Conservation (phyloP, 257 asterid genomes). For the Vinca minor region DNA sequence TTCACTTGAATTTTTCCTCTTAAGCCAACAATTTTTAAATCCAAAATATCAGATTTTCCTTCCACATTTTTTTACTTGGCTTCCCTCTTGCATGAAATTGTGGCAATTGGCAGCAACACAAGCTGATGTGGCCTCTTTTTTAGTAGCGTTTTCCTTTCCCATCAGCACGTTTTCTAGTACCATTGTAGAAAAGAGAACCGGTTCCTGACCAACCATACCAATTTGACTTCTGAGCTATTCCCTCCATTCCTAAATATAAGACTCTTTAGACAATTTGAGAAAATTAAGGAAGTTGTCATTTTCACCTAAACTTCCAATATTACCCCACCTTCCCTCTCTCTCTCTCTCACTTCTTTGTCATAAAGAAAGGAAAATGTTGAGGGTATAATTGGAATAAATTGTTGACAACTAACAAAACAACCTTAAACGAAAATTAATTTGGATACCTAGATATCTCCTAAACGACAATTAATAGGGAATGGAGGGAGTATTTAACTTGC, state of each 20-base stretch:
- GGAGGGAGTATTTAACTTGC: conserved; percentile 72
- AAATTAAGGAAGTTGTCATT: too few relatives aligned
- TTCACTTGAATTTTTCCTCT: conserved; percentile 68
- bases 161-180: conserved; percentile 68
- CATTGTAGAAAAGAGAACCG: conserved; percentile 60
- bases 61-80: conserved; percentile 19
- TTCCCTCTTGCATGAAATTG: conserved; percentile 32
- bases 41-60: conserved; percentile 60
- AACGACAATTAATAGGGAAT: too few relatives aligned
- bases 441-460: too few relatives aligned
- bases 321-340: too few relatives aligned
- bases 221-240: conserved; percentile 82
- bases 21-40: conserved; percentile 86
- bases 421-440: too few relatives aligned
- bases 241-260: too few relatives aligned
- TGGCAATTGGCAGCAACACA: conserved; percentile 70
- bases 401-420: too few relatives aligned
- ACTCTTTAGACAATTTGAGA: too few relatives aligned
- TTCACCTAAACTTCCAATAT: too few relatives aligned
- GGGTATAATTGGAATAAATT: too few relatives aligned
- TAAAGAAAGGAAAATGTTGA: too few relatives aligned
- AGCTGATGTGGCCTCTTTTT: conserved; percentile 57
- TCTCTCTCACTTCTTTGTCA: too few relatives aligned
- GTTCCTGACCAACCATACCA: conserved; percentile 93
- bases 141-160: conserved; percentile 69